phyloP scores from a whole-genome alignment of 106 monocot species.

The Phalaenopsis equestris region DNA sequence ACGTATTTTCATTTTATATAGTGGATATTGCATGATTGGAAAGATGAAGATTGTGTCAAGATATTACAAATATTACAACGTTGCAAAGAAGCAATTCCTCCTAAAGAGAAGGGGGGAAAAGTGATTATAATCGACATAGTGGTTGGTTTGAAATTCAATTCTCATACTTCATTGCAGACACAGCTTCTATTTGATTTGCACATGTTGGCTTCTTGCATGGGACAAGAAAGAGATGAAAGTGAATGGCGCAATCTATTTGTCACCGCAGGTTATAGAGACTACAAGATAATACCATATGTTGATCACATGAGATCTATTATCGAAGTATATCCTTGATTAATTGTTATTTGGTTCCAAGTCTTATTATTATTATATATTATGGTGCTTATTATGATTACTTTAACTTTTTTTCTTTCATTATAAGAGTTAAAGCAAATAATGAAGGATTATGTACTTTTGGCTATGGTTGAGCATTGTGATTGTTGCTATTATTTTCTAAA shows the following conservation, averaged over 20 bases:
- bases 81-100: conserved; percentile 16
- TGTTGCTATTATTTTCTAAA: no score
- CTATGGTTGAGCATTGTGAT: no score
- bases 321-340: conserved; percentile 11
- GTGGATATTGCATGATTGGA: conserved; percentile 20
- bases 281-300: conserved; percentile 6
- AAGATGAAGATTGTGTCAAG: conserved; percentile 15
- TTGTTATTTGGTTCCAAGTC: no score
- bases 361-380: no score
- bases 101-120: conserved; percentile 12
- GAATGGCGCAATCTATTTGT: conserved; percentile 17
- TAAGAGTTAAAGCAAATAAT: no score
- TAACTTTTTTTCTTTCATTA: no score
- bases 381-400: no score
- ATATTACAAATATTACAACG: conserved; percentile 9
- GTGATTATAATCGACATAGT: conserved; percentile 17
- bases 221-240: conserved; percentile 17
- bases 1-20: not conserved
- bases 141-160: not conserved
- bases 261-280: conserved; percentile 10
- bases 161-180: not conserved
- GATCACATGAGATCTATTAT: conserved; percentile 12
- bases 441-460: no score
- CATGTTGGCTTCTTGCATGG: conserved; percentile 12
- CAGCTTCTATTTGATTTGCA: conserved; percentile 2